Percentiles rank a stretch among this genome's conserved stretches.
These are phyloP conservation scores for Paecilomyces sp. DNA, from an alignment of 2,329 filamentous ascomycete genomes.

Conservation along the genomic window DNA sequence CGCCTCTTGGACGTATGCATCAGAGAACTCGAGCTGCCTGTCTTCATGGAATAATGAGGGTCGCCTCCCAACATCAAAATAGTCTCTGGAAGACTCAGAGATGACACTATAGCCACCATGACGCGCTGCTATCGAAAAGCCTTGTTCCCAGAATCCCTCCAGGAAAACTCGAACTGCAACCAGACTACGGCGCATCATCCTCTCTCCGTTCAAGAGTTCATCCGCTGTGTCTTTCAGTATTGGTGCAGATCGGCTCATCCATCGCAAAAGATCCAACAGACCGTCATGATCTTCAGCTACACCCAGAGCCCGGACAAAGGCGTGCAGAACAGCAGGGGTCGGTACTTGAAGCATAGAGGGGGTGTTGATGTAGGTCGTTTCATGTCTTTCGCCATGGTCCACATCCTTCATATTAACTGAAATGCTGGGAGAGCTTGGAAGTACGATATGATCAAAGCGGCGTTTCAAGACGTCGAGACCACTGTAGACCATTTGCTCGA, in stretches of 20 bases:
- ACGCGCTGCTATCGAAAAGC: neutral
- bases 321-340: constrained; percentile 31
- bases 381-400: neutral
- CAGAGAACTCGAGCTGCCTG: constrained; percentile 12
- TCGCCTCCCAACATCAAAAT: neutral
- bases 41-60: neutral
- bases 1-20: constrained; percentile 25
- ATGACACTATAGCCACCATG: neutral
- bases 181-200: constrained; percentile 32
- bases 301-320: constrained; percentile 35
- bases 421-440: constrained; percentile 11
- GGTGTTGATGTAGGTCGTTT: constrained; percentile 10
- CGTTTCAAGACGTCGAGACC: constrained; percentile 26
- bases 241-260: constrained; percentile 31
- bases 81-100: neutral
- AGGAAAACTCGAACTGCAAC: constrained; percentile 34
- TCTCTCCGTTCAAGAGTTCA: constrained; percentile 28
- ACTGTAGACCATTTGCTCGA: constrained; percentile 22
- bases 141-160: constrained; percentile 23
- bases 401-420: constrained; percentile 3
- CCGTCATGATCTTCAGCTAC: constrained; percentile 31
- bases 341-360: constrained; percentile 29
- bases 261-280: constrained; percentile 32
- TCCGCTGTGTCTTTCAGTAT: constrained; percentile 27
- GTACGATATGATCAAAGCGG: constrained; percentile 28